A percentile compares a stretch with the other conserved stretches of the same genome.
These are phyloP conservation scores for Tympanopsis confertula DNA, from an alignment of 2,329 filamentous ascomycete genomes.

Conservation along the genomic window DNA sequence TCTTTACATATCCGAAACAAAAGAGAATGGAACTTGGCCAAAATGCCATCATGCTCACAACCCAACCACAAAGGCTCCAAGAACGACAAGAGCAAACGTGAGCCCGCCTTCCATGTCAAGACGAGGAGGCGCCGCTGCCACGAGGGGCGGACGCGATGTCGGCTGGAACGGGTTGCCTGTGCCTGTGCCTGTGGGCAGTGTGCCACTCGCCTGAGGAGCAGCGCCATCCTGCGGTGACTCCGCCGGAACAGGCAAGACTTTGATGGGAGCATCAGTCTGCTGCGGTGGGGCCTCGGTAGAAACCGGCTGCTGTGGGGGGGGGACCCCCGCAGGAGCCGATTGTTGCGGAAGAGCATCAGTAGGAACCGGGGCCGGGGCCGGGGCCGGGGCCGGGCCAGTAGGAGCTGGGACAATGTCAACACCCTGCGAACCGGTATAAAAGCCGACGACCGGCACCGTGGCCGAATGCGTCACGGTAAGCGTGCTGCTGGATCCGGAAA, in stretches of 20 bases:
- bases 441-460: constrained; percentile 37
- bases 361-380: neutral
- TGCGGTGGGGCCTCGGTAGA: neutral
- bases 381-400: neutral
- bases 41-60: too few relatives aligned
- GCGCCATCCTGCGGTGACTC: too few relatives aligned
- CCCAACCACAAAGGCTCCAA: too few relatives aligned
- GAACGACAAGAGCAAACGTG: neutral
- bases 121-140: neutral
- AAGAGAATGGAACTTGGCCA: too few relatives aligned
- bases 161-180: neutral
- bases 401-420: neutral
- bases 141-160: neutral
- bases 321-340: neutral
- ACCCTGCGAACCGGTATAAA: constrained; percentile 15
- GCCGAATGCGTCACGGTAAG: constrained; percentile 32
- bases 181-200: too few relatives aligned
- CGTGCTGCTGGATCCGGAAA: constrained; percentile 38
- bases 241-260: too few relatives aligned
- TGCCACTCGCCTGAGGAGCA: too few relatives aligned
- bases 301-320: neutral
- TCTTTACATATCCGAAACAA: too few relatives aligned
- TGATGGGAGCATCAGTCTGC: neutral
- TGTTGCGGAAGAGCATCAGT: neutral
- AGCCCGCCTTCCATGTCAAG: neutral